Percentiles rank a stretch among this genome's conserved stretches.
These are phyloP conservation scores for Narthecium ossifragum DNA, from an alignment of 106 monocot genomes.

Conservation along the genomic window DNA sequence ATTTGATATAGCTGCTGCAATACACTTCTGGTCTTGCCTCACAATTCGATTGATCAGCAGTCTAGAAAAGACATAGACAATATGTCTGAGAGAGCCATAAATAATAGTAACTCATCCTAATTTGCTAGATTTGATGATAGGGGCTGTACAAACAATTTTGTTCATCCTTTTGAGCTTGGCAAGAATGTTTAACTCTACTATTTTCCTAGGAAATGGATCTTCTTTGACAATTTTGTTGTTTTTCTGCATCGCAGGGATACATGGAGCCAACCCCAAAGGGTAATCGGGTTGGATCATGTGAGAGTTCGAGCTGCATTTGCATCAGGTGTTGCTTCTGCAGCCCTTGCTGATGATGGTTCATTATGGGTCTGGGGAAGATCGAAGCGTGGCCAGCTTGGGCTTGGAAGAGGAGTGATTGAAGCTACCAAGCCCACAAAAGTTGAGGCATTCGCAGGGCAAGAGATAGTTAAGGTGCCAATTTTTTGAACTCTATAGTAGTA, in stretches of 20 bases:
- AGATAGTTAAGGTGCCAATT: constrained; percentile 56
- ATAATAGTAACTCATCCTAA: no score
- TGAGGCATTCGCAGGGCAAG: constrained; percentile 46
- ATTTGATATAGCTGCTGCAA: no score
- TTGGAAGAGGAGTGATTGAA: constrained; percentile 53
- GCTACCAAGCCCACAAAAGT: constrained; percentile 56
- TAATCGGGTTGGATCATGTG: constrained; percentile 54
- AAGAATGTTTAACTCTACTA: no score
- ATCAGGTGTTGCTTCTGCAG: constrained; percentile 85
- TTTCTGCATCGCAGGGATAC: constrained; percentile 29
- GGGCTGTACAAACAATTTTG: no score
- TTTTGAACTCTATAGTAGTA: not conserved
- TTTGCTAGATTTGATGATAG: no score
- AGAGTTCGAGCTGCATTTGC: constrained; percentile 53
- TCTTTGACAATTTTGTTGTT: not conserved
- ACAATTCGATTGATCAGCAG: no score
- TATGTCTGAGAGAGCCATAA: no score
- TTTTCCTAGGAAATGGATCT: no score
- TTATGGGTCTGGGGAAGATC: constrained; percentile 94
- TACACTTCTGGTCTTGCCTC: no score
- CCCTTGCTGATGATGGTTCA: constrained; percentile 73
- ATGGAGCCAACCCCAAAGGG: constrained; percentile 61
- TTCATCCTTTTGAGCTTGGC: no score
- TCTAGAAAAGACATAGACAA: no score
- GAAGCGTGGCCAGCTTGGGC: constrained; percentile 89